Evolutionary conservation across 2,329 filamentous ascomycete species (phyloP).

Genomic region (Penicillium sp.): DNA sequence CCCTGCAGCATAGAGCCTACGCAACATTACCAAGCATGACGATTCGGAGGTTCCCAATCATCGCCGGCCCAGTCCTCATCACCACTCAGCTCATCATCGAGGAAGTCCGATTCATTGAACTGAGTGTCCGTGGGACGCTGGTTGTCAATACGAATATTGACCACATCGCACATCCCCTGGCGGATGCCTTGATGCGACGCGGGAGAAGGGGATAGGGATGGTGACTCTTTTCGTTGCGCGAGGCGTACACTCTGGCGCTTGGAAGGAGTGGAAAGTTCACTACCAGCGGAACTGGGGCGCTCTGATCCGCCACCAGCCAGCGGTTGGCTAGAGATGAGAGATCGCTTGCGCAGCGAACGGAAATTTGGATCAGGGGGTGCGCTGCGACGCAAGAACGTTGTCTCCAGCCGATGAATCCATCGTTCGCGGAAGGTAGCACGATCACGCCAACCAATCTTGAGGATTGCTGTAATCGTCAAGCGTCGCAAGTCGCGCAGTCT

Average conservation of each 20-base stretch:
- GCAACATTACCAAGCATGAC: slow-evolving; percentile 27
- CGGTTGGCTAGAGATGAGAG: not conserved
- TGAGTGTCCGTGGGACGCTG: slow-evolving; percentile 61
- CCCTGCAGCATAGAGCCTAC: not conserved
- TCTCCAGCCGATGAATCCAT: slow-evolving; percentile 72
- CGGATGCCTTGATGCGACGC: slow-evolving; percentile 28
- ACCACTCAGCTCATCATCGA: slow-evolving; percentile 61
- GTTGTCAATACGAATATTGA: slow-evolving; percentile 64
- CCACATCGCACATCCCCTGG: slow-evolving; percentile 61
- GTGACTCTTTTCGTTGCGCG: slow-evolving; percentile 30
- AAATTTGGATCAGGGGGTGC: slow-evolving; percentile 33
- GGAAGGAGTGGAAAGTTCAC: slow-evolving; percentile 25
- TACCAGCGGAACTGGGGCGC: slow-evolving; percentile 17
- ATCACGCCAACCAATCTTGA: slow-evolving; percentile 78
- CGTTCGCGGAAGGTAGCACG: slow-evolving; percentile 75
- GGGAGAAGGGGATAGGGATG: slow-evolving; percentile 5
- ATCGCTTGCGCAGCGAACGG: slow-evolving; percentile 26
- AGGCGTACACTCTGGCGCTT: slow-evolving; percentile 46
- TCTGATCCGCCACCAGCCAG: slow-evolving; percentile 7
- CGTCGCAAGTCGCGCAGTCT: slow-evolving; percentile 67
- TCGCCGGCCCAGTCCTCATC: slow-evolving; percentile 65
- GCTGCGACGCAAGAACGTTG: slow-evolving; percentile 45
- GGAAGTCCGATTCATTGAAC: slow-evolving; percentile 61
- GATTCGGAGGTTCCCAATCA: slow-evolving; percentile 33
- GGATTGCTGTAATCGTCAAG: slow-evolving; percentile 73